Evolutionary conservation across 176 grass and related monocot species (phyloP).

Genomic region (Avena eriantha): DNA sequence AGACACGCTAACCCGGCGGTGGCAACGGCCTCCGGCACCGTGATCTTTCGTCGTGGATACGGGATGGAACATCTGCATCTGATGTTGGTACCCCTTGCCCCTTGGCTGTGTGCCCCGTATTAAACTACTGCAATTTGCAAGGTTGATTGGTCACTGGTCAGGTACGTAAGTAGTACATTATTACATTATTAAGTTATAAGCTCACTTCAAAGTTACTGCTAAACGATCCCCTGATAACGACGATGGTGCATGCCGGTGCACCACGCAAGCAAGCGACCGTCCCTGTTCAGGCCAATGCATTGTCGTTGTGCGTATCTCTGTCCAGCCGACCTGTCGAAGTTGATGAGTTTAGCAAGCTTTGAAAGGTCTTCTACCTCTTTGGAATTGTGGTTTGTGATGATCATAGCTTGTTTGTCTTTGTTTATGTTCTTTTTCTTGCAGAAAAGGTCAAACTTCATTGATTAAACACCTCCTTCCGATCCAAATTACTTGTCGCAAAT

Average conservation of each 20-base stretch:
- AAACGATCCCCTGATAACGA: not conserved
- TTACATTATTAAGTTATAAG: not conserved
- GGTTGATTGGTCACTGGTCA: not conserved
- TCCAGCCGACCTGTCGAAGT: too few species aligned
- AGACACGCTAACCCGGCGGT: conserved; percentile 33
- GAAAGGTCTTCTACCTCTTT: too few species aligned
- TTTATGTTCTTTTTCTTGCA: too few species aligned
- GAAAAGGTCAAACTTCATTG: too few species aligned
- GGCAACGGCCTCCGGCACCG: conserved; percentile 34
- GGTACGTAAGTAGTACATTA: conserved; percentile 2
- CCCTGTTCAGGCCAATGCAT: not conserved
- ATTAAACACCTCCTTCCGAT: too few species aligned
- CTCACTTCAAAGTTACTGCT: conserved; percentile 22
- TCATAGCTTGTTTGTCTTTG: too few species aligned
- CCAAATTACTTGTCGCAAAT: too few species aligned
- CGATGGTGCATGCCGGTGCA: not conserved
- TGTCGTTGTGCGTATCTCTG: too few species aligned
- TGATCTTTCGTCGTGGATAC: conserved; percentile 52
- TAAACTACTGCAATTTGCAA: conserved; percentile 51
- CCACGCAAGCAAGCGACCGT: not conserved
- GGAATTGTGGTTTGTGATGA: too few species aligned
- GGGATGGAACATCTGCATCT: conserved; percentile 57
- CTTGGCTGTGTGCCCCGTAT: not conserved
- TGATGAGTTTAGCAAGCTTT: too few species aligned
- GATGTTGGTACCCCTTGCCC: conserved; percentile 35